Percentiles rank a stretch among this genome's conserved stretches.
Evolutionary conservation across 2,329 filamentous ascomycete species (phyloP).

Genomic region (Fusarium stilboides): DNA sequence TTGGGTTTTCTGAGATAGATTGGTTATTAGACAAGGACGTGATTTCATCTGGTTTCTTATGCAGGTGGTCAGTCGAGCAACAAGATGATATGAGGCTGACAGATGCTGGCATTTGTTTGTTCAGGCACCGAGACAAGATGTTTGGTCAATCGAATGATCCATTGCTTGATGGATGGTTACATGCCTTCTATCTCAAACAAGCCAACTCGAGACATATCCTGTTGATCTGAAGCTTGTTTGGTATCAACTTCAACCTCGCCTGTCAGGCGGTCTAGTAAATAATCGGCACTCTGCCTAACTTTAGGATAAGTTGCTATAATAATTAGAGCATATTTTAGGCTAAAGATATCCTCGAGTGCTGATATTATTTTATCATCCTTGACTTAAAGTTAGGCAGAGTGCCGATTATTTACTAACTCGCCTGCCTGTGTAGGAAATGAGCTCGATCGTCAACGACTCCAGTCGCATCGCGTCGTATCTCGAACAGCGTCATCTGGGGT

Average conservation of each 20-base stretch:
- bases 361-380: no score
- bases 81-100: neutral
- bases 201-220: conserved; percentile 9
- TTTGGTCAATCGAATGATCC: conserved; percentile 19
- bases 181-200: conserved; percentile 8
- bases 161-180: conserved; percentile 10
- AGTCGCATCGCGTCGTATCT: conserved; percentile 4
- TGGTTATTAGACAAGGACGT: conserved; percentile 23
- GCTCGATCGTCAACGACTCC: conserved; percentile 6
- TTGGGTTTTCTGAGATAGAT: conserved; percentile 32
- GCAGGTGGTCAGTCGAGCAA: conserved; percentile 1
- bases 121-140: neutral
- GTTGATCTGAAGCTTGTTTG: conserved; percentile 28
- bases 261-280: no score
- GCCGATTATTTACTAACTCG: no score
- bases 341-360: no score
- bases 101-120: neutral
- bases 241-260: conserved; percentile 12
- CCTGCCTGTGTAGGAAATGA: neutral
- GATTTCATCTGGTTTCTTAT: conserved; percentile 19
- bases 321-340: no score
- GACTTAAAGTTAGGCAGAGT: no score
- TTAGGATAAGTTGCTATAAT: no score
- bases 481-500: conserved; percentile 23
- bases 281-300: no score